phyloP scores from a whole-genome alignment of 148 eudicot species.

The Camellia lanceoleosa region DNA sequence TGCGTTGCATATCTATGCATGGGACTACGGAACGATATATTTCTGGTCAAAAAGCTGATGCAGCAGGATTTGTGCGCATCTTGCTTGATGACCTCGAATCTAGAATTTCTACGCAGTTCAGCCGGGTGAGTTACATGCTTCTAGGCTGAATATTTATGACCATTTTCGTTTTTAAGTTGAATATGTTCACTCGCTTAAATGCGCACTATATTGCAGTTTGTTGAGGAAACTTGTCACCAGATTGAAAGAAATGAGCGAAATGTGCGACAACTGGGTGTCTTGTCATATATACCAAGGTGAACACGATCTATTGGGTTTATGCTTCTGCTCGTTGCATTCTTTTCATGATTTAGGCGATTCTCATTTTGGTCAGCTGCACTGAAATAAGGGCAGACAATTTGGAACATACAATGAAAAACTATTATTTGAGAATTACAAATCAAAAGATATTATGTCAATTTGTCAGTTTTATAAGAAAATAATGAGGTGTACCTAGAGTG shows the following conservation, averaged over 20 bases:
- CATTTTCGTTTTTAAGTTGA: neutral
- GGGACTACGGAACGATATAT: slow-evolving; percentile 82
- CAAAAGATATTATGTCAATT: neutral
- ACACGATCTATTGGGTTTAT: slow-evolving; percentile 5
- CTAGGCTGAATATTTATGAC: slow-evolving; percentile 2
- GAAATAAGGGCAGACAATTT: neutral
- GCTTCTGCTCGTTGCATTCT: slow-evolving; percentile 6
- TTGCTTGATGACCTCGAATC: slow-evolving; percentile 90
- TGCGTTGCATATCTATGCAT: slow-evolving; percentile 97
- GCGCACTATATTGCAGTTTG: slow-evolving; percentile 58
- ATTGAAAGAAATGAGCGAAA: slow-evolving; percentile 88
- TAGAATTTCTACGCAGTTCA: slow-evolving; percentile 78
- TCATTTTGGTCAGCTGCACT: slow-evolving; percentile 7
- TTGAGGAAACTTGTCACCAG: slow-evolving; percentile 95
- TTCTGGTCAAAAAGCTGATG: slow-evolving; percentile 95
- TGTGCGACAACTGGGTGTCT: slow-evolving; percentile 74
- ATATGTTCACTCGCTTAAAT: neutral
- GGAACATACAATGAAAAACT: neutral
- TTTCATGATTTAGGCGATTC: neutral
- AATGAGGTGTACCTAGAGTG: neutral
- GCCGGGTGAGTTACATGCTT: slow-evolving; percentile 48
- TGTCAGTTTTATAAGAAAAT: neutral
- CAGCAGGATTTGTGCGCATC: slow-evolving; percentile 93
- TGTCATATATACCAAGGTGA: slow-evolving; percentile 89
- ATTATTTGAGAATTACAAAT: neutral